Base-by-base conservation (phyloP, 306 rosid genomes). In the Acacia confusa region DNA sequence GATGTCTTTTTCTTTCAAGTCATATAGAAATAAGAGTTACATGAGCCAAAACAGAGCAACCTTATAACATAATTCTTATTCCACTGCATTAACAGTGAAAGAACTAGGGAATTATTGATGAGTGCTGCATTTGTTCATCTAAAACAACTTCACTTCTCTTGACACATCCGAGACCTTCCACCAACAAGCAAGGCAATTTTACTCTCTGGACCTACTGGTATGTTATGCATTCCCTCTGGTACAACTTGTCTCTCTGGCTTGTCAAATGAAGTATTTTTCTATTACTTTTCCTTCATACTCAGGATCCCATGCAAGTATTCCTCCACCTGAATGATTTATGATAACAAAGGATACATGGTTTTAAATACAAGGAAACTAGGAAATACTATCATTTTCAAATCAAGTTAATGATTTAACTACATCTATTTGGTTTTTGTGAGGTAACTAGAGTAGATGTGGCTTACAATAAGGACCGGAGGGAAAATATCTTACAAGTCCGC, bases 191-290 rank as follows among this genome's bases (percentile, higher is more conserved):
- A 90, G 74, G 87, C 93, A 60, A 93, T 95, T 84, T 77, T 95
- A 92, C 97, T 95, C 4, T 90, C 94, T 40, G 99, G 99, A 87
- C 96, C 93, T 19, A 80, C 91, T 34, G 98, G 99, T 95, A 86
- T 25, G 75, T 82, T 57, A 36, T 75, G n/a, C 32, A 24, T 4
- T 45, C 14, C 4, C 13, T 45, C 50, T 45, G 3, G 13, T 11
- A 45, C 50, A 45, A 45, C 50, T 10, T 10, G 10, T 9, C 14
- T 2, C 14, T 9, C 2, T 43, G 13, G 12, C 13, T 9, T 43
- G 12, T 36, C 40, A 43, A 9, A 11, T 10, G 50, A 45, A 13
- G 17, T 45, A 14, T 45, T 45, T 14, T 13, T 45, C 50, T 11
- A 12, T 12, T 45, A 1, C 16, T 13, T 45, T 45, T 45, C 5